phyloP scores from a whole-genome alignment of 129 eudicot species.

The Artemisia annua region DNA sequence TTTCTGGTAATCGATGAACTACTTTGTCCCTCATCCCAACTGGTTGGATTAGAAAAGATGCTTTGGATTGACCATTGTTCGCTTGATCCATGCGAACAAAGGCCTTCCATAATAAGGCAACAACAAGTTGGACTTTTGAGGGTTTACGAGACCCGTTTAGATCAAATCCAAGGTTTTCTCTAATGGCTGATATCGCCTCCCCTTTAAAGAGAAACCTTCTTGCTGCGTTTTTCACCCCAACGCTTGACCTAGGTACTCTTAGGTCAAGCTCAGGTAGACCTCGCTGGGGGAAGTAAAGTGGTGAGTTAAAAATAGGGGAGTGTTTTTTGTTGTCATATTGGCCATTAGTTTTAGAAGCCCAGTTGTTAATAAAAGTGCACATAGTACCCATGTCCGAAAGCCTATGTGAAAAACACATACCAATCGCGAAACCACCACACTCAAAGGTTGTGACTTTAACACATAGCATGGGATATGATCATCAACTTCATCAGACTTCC shows the following conservation, averaged over 20 bases:
- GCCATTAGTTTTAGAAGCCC: slow-evolving; percentile 31
- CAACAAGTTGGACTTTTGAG: slow-evolving; percentile 39
- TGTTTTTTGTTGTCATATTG: not conserved
- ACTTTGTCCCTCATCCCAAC: slow-evolving; percentile 36
- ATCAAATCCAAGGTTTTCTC: slow-evolving; percentile 13
- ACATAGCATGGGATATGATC: slow-evolving; percentile 35
- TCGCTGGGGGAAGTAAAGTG: slow-evolving; percentile 17
- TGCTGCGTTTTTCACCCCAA: slow-evolving; percentile 9
- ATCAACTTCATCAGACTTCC: slow-evolving; percentile 29
- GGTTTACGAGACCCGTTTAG: slow-evolving; percentile 1
- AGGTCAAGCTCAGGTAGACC: slow-evolving; percentile 28
- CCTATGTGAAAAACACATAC: slow-evolving; percentile 45
- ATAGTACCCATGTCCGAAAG: slow-evolving; percentile 29
- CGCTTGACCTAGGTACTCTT: slow-evolving; percentile 26
- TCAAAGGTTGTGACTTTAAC: slow-evolving; percentile 41
- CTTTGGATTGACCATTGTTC: slow-evolving; percentile 29
- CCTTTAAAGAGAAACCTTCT: slow-evolving; percentile 25
- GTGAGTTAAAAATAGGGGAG: slow-evolving; percentile 22
- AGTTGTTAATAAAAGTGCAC: slow-evolving; percentile 20
- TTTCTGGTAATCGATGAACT: slow-evolving; percentile 17
- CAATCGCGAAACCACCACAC: slow-evolving; percentile 48
- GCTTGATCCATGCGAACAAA: slow-evolving; percentile 26
- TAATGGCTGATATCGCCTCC: slow-evolving; percentile 28
- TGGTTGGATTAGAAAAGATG: slow-evolving; percentile 30
- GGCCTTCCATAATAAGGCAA: slow-evolving; percentile 34